These are phyloP conservation scores for Sanguinoderma infundibulare DNA, from an alignment of 1,284 basidiomycete species.

Conservation along the genomic window DNA sequence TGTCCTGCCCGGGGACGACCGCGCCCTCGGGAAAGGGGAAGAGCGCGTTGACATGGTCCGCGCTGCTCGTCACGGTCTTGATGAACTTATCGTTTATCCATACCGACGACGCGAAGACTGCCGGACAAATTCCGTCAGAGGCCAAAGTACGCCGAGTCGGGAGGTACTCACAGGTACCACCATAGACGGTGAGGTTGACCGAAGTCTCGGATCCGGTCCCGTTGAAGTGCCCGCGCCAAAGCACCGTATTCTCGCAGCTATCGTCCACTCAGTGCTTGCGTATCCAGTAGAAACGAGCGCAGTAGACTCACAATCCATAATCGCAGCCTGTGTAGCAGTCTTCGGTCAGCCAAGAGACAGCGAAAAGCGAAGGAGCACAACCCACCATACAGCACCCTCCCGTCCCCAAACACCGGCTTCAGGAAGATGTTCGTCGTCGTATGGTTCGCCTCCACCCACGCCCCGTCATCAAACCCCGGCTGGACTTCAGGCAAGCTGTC, in stretches of 20 bases:
- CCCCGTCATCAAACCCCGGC: constrained; percentile 56
- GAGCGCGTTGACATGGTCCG: constrained; percentile 65
- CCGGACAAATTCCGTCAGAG: not conserved
- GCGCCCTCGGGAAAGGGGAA: constrained; percentile 67
- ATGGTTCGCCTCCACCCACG: constrained; percentile 69
- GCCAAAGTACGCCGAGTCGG: too few relatives aligned
- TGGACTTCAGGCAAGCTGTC: constrained; percentile 75
- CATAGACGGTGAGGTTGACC: constrained; percentile 76
- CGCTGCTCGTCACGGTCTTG: constrained; percentile 65
- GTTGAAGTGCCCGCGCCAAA: constrained; percentile 83
- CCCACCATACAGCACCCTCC: constrained; percentile 65
- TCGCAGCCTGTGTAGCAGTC: constrained; percentile 63
- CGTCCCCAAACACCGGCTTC: constrained; percentile 73
- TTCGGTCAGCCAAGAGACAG: constrained; percentile 28
- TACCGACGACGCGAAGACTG: constrained; percentile 77
- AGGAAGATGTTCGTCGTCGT: constrained; percentile 72
- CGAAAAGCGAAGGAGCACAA: not conserved
- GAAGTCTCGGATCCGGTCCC: constrained; percentile 60
- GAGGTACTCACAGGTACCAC: constrained; percentile 64
- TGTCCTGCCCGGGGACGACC: constrained; percentile 56
- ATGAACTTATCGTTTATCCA: constrained; percentile 80
- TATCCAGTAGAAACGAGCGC: not conserved
- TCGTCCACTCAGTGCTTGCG: not conserved
- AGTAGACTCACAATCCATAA: constrained; percentile 71
- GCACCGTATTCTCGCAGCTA: constrained; percentile 78